A percentile compares a stretch with the other conserved stretches of the same genome.
Evolutionary conservation across 768 basidiomycete species (phyloP).

Genomic region (Boletus pseudo-olivaceus): DNA sequence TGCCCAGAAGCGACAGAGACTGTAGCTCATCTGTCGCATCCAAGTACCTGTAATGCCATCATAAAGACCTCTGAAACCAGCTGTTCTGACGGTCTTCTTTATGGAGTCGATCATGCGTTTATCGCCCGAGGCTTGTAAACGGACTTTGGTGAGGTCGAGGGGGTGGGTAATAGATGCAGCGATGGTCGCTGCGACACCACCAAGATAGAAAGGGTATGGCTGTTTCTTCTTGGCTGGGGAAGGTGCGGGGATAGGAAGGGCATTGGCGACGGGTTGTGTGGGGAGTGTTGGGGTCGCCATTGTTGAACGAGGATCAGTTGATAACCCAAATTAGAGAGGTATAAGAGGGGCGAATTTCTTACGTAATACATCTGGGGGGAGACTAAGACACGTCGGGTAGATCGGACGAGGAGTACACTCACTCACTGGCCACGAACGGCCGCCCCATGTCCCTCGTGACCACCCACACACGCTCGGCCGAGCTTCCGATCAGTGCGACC

Average conservation of each 20-base stretch:
- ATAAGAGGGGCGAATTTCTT: slow-evolving; percentile 9
- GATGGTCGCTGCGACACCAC: slow-evolving; percentile 83
- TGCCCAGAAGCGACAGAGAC: slow-evolving; percentile 89
- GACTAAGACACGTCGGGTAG: too few relatives aligned
- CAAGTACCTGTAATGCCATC: slow-evolving; percentile 88
- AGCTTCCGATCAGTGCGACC: not conserved
- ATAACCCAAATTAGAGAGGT: not conserved
- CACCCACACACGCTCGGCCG: not conserved
- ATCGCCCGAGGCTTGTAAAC: slow-evolving; percentile 88
- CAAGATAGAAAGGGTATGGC: slow-evolving; percentile 85
- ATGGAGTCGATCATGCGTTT: slow-evolving; percentile 86
- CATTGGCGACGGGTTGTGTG: slow-evolving; percentile 12
- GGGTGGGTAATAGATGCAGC: slow-evolving; percentile 89
- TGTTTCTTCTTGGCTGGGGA: slow-evolving; percentile 45
- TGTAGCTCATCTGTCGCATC: slow-evolving; percentile 92
- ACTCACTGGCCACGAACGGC: not conserved
- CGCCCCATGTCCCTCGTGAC: not conserved
- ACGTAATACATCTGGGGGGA: slow-evolving; percentile 16
- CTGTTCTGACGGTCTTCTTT: slow-evolving; percentile 76
- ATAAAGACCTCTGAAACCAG: slow-evolving; percentile 69
- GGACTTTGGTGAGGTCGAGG: slow-evolving; percentile 86
- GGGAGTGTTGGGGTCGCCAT: slow-evolving; percentile 17
- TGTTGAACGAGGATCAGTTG: not conserved
- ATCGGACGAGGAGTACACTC: not conserved
- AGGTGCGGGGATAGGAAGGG: not conserved